Conservation (phyloP, 495 filamentous ascomycete genomes). For the Penicillium taxi region DNA sequence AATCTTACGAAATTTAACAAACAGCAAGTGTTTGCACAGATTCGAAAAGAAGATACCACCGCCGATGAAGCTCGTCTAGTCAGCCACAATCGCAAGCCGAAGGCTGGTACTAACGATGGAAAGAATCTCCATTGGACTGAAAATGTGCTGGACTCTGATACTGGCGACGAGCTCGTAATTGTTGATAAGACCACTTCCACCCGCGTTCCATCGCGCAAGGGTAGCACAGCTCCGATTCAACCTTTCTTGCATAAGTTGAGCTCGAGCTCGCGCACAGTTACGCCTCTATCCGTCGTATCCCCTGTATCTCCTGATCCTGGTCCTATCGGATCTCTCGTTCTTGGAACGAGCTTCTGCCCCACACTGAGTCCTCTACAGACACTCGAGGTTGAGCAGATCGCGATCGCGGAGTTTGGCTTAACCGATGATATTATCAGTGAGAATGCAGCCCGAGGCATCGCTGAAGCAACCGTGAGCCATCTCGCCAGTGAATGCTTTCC, state of each 20-base stretch:
- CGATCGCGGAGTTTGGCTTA: slow-evolving; percentile 72
- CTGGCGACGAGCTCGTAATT: slow-evolving; percentile 52
- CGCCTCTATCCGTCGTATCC: slow-evolving; percentile 33
- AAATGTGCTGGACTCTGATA: slow-evolving; percentile 81
- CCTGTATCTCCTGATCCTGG: slow-evolving; percentile 34
- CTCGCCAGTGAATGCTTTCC: slow-evolving; percentile 37
- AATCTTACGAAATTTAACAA: slow-evolving; percentile 94
- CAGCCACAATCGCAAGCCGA: slow-evolving; percentile 72
- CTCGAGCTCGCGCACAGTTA: slow-evolving; percentile 36
- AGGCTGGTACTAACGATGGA: slow-evolving; percentile 70
- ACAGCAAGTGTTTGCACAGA: slow-evolving; percentile 75
- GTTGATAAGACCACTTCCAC: slow-evolving; percentile 46
- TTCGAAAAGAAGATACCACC: slow-evolving; percentile 76
- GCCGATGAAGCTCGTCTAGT: slow-evolving; percentile 85
- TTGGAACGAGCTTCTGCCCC: slow-evolving; percentile 65
- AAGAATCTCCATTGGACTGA: slow-evolving; percentile 90
- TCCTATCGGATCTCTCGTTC: slow-evolving; percentile 33
- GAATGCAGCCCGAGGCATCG: slow-evolving; percentile 81
- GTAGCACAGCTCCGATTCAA: slow-evolving; percentile 40
- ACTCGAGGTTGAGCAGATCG: slow-evolving; percentile 82
- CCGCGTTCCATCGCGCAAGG: slow-evolving; percentile 53
- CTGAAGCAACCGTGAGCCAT: slow-evolving; percentile 65
- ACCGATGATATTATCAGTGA: slow-evolving; percentile 86
- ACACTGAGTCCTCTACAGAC: slow-evolving; percentile 78
- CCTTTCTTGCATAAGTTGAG: slow-evolving; percentile 30